Percentiles rank a stretch among this genome's conserved stretches.
These are phyloP conservation scores for Blastocystis sp. DNA, from an alignment of 352 stramenopile species.

Conservation along the genomic window DNA sequence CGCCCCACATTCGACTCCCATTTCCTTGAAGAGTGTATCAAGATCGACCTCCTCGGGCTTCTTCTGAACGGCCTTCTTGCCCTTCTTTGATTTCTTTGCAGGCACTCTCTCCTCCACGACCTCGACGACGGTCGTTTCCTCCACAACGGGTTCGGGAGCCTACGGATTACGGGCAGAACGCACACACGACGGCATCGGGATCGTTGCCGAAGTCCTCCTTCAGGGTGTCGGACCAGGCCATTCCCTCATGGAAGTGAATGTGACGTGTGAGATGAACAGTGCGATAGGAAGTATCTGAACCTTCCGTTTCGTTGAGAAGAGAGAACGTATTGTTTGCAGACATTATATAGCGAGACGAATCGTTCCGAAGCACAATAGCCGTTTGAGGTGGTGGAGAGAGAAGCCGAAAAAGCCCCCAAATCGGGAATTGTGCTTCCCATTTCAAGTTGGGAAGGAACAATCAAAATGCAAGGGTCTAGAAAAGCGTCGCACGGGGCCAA, in stretches of 20 bases:
- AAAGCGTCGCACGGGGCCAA: neutral
- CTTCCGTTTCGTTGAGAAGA: conserved; percentile 55
- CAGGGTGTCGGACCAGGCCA: conserved; percentile 53
- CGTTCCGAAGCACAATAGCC: no score
- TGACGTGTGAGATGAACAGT: conserved; percentile 37
- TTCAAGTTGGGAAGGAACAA: no score
- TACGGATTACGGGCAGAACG: neutral
- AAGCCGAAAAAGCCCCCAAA: neutral
- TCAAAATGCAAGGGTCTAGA: conserved; percentile 17
- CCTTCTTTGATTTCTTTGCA: conserved; percentile 51
- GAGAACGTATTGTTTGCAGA: conserved; percentile 55
- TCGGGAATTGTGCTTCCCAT: neutral
- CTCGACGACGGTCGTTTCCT: neutral
- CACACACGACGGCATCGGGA: conserved; percentile 2
- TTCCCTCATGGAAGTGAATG: conserved; percentile 27
- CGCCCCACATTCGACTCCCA: conserved; percentile 20
- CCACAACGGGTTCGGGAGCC: neutral
- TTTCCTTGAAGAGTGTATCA: conserved; percentile 50
- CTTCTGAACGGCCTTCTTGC: conserved; percentile 49
- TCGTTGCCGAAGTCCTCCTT: conserved; percentile 50
- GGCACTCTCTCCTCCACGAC: conserved; percentile 23
- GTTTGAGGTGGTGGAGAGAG: no score
- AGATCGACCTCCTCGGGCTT: conserved; percentile 21
- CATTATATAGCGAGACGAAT: conserved; percentile 5
- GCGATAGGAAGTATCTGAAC: conserved; percentile 68